Percentiles rank a stretch among this genome's conserved stretches.
phyloP scores from a whole-genome alignment of 1,284 basidiomycete genomes.

The Apiotrichum montevideense region DNA sequence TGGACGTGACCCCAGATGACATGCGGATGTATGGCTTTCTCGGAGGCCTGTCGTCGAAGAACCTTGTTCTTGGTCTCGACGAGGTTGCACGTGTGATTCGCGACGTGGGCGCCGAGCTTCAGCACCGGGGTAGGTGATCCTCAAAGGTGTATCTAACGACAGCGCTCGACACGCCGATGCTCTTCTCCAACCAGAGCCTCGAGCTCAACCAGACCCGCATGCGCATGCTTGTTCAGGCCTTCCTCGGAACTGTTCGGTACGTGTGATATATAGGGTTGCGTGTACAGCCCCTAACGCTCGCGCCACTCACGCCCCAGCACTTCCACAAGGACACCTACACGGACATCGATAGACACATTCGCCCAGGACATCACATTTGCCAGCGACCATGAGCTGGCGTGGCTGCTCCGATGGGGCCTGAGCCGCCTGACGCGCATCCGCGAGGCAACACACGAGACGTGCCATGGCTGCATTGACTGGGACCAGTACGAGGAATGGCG shows the following conservation, averaged over 20 bases:
- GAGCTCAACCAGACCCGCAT: conserved; percentile 68
- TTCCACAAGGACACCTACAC: conserved; percentile 48
- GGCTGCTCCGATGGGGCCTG: conserved; percentile 79
- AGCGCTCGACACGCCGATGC: conserved; percentile 78
- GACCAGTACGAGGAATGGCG: conserved; percentile 71
- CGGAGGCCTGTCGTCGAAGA: conserved; percentile 25
- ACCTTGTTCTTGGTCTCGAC: conserved; percentile 59
- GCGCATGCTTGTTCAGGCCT: conserved; percentile 66
- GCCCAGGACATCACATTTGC: conserved; percentile 72
- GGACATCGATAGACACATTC: conserved; percentile 50
- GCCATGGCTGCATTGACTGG: conserved; percentile 69
- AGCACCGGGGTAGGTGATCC: conserved; percentile 51
- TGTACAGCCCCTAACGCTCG: not conserved
- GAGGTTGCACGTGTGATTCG: conserved; percentile 65
- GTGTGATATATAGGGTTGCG: conserved; percentile 5
- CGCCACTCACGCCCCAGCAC: conserved; percentile 44
- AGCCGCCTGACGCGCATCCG: conserved; percentile 60
- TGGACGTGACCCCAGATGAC: conserved; percentile 28
- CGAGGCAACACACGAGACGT: conserved; percentile 52
- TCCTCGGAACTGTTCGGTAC: conserved; percentile 51
- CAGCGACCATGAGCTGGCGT: conserved; percentile 74
- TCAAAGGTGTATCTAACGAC: not conserved
- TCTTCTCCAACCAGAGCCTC: conserved; percentile 78
- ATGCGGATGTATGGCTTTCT: conserved; percentile 34
- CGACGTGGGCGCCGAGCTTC: conserved; percentile 64